Base-by-base conservation (phyloP, 768 basidiomycete genomes). In the Cystoderma amianthinum region DNA sequence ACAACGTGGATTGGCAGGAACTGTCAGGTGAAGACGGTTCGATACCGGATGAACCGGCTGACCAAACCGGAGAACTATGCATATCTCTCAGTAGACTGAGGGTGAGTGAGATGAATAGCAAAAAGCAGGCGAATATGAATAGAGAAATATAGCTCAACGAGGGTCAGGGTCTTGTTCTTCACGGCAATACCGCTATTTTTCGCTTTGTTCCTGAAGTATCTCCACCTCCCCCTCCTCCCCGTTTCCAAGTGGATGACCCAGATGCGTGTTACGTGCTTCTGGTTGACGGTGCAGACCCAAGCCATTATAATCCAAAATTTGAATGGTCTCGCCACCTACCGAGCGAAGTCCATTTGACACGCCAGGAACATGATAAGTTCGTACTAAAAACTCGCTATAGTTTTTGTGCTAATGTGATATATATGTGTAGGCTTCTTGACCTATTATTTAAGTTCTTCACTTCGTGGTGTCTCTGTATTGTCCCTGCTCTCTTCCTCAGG, bases 321-420 rank as follows among this genome's bases (percentile, higher is more conserved):
- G 70, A 73, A 37, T 75, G 72, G 72, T 66, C 69, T 3, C 68
- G 72, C 20, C 60, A 72, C 47, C 59, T 75, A 19, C 72, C 73
- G 28, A 36, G 52, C 2, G 56, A 56, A 9, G 69, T 72, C 11
- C 65, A 62, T 21, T 55, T 75, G 13, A 63, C 66, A 45, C 57
- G 72, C 24, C 51, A 51, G 35, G 68, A 68, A 38, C 72, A 74
- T 42, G 72, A 72, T 50, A 64, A 51, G 71, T 68, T 40, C 40
- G n/a, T n/a, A n/a, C n/a, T n/a, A n/a, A n/a, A n/a, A n/a, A n/a
- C n/a, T n/a, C n/a, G n/a, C n/a, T n/a, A n/a, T n/a, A n/a, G n/a
- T n/a, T n/a, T n/a, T n/a, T n/a, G n/a, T n/a, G n/a, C n/a, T n/a
- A n/a, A n/a, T n/a, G n/a, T n/a, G n/a, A n/a, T n/a, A n/a, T n/a